Conservation (phyloP, 2,329 filamentous ascomycete species). For the Drechslerella dactyloides region DNA sequence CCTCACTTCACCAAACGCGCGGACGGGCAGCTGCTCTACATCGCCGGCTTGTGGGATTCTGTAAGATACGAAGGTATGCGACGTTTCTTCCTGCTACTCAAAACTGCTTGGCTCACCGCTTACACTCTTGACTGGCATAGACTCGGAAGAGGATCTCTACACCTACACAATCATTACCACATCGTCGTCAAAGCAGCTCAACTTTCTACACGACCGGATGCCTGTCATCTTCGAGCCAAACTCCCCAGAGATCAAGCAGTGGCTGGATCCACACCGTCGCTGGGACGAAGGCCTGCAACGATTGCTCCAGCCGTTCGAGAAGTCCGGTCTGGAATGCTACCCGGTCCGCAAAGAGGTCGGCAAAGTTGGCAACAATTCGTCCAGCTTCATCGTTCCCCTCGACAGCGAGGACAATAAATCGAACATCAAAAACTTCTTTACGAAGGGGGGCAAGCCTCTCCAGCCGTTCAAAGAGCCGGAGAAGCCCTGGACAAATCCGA, state of each 20-base stretch:
- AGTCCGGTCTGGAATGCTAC: constrained; percentile 80
- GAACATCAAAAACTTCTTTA: constrained; percentile 94
- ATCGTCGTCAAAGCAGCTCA: constrained; percentile 78
- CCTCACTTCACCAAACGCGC: constrained; percentile 83
- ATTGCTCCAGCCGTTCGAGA: constrained; percentile 75
- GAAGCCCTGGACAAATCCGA: constrained; percentile 46
- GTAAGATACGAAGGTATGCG: constrained; percentile 74
- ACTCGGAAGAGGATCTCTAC: constrained; percentile 73
- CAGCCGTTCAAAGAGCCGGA: constrained; percentile 46
- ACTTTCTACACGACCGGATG: constrained; percentile 93
- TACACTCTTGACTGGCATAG: constrained; percentile 56
- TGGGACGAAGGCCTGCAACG: constrained; percentile 82
- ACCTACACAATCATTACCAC: constrained; percentile 96
- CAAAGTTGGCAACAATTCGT: constrained; percentile 90
- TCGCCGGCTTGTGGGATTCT: constrained; percentile 91
- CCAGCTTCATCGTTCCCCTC: constrained; percentile 80
- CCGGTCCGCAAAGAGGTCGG: constrained; percentile 87
- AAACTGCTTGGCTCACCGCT: background rate
- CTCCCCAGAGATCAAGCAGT: constrained; percentile 70
- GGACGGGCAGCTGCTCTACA: constrained; percentile 82
- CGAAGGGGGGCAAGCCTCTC: constrained; percentile 59
- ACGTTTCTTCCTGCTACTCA: background rate
- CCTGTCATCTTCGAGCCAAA: constrained; percentile 85
- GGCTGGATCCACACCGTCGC: constrained; percentile 71
- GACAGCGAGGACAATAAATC: constrained; percentile 86